Evolutionary conservation across 2,329 filamentous ascomycete genomes (phyloP).

Genomic region (Xylaria sp.): DNA sequence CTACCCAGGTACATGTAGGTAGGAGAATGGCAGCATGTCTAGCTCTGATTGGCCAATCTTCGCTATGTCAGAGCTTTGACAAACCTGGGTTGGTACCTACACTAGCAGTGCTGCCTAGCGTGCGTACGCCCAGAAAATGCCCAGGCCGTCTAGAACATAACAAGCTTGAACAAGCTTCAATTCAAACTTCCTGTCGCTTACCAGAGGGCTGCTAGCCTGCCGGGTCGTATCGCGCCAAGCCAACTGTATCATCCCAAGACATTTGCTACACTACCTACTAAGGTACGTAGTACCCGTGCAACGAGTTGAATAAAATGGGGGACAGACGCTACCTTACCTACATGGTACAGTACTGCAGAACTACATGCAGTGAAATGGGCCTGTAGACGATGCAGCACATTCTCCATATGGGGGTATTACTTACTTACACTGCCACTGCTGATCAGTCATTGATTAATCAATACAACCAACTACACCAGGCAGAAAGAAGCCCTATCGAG

Average conservation of each 20-base stretch:
- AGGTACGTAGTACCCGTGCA: too few relatives aligned
- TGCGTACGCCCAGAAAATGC: not conserved
- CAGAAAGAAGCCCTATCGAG: not conserved
- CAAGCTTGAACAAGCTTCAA: not conserved
- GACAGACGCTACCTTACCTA: too few relatives aligned
- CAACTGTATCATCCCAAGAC: not conserved
- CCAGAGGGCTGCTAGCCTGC: not conserved
- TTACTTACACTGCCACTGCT: not conserved
- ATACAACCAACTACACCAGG: not conserved
- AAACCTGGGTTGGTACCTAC: not conserved
- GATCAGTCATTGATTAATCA: not conserved
- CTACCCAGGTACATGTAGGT: conserved; percentile 1
- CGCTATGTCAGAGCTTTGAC: not conserved
- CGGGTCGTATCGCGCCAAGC: not conserved
- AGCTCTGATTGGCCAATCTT: not conserved
- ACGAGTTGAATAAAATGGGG: not conserved
- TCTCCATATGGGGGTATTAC: not conserved
- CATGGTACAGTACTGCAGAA: too few relatives aligned
- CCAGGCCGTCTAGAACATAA: not conserved
- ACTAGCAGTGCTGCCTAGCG: not conserved
- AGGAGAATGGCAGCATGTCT: not conserved
- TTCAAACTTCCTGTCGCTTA: not conserved
- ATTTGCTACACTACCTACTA: not conserved
- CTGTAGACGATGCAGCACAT: not conserved
- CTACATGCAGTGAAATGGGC: not conserved